Conservation (phyloP, 2,329 filamentous ascomycete species). For the Fusarium coffeatum region DNA sequence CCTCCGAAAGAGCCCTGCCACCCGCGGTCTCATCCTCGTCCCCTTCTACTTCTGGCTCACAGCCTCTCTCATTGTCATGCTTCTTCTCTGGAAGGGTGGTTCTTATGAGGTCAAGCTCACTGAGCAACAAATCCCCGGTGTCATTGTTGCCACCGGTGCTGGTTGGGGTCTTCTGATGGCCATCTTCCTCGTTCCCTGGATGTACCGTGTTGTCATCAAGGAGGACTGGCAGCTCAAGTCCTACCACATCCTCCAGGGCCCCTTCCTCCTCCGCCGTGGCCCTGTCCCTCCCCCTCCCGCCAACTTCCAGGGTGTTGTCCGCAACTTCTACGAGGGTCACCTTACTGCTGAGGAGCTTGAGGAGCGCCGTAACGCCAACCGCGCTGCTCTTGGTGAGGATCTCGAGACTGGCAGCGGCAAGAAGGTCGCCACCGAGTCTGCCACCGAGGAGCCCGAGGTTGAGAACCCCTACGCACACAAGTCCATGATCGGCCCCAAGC, state of each 20-base stretch:
- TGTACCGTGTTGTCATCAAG: slow-evolving; percentile 68
- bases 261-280: slow-evolving; percentile 60
- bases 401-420: slow-evolving; percentile 47
- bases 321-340: slow-evolving; percentile 68
- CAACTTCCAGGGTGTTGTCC: slow-evolving; percentile 56
- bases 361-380: slow-evolving; percentile 50
- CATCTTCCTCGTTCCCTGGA: slow-evolving; percentile 68
- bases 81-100: slow-evolving; percentile 69
- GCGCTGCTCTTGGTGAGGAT: slow-evolving; percentile 36
- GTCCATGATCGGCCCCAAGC: slow-evolving; percentile 54
- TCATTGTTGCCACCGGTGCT: slow-evolving; percentile 65
- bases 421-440: slow-evolving; percentile 30
- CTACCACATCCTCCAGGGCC: slow-evolving; percentile 66
- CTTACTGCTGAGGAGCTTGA: slow-evolving; percentile 65
- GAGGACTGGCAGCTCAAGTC: slow-evolving; percentile 70
- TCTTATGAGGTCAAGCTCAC: slow-evolving; percentile 60
- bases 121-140: slow-evolving; percentile 61
- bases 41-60: slow-evolving; percentile 70
- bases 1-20: slow-evolving; percentile 63
- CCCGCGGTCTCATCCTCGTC: slow-evolving; percentile 63
- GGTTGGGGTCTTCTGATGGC: slow-evolving; percentile 61
- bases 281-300: slow-evolving; percentile 56
- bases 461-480: slow-evolving; percentile 49
- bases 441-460: slow-evolving; percentile 68
- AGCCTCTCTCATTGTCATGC: slow-evolving; percentile 66